Evolutionary conservation across 805 yeast genomes (phyloP), one percentile per base, ranked within the genome.

Genomic region (Hanseniaspora taiwanica): DNA sequence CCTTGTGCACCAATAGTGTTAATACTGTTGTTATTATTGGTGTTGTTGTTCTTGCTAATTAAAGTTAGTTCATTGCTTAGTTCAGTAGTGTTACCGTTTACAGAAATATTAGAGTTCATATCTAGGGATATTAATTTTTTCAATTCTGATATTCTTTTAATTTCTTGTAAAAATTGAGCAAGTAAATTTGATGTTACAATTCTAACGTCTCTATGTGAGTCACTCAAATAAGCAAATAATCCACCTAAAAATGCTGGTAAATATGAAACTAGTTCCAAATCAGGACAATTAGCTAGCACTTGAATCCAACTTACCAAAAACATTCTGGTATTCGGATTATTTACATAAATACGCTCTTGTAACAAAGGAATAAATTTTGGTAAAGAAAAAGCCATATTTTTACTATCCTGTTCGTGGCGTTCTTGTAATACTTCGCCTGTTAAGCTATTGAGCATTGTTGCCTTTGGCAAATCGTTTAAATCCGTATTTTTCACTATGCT

Each of bases 251-350:
- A 85, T 29, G 87, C 81, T 1, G 98, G 96, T 37, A 91, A 64
- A 54, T 81, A 91, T 0, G 93, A 73, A 16, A 91, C 76, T 43
- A 91, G 64, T 50, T 89, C 96, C 40, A 89, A 65, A 40, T 89
- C 93, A 0, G 98, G 97, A 6, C 87, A 84, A 9, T 91, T 85
- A 58, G 89, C 91, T 37, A 91, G 66, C n/a, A 91, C 71, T 47
- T 85, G 81, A 37, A 91, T 69, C 98, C 98, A 91, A 39, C 93
- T 83, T 10, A 91, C 89, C 42, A 91, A 64, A 52, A 91, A 91
- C 63, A 85, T 80, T 48, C 96, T 71, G 0, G 96, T 86, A 53
- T 81, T 83, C 1, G 97, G 96, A 51, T 91, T 93, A 24, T 84
- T 80, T 1, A 91, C 87, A 53, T 84, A 84, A 62, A 91, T 84